Evolutionary conservation across 208 protist species (phyloP), one percentile per base, ranked within the genome.

Genomic region (Porcisia hertigi): DNA sequence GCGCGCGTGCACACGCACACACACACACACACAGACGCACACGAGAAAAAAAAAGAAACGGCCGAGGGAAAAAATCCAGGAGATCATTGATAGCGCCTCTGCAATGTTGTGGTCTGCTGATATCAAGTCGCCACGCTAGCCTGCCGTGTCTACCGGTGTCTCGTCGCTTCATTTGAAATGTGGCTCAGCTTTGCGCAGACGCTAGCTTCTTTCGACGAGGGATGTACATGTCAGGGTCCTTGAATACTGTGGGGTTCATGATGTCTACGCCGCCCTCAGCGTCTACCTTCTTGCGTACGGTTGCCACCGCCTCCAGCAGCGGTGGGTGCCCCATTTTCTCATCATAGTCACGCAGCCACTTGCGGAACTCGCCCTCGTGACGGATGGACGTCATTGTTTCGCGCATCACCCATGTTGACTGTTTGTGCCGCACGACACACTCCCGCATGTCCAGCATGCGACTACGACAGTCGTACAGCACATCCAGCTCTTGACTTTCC

Each of bases 381-480:
- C 84, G 80, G 54, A 96, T 58, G 49, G 92, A 86, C 69, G 85
- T 91, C 90, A 96, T 91, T 41, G 90, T 94, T 84, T 96, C 89
- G 43, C 92, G 86, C 80, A 96, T 86, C 25, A 91, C 90, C 92
- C 92, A 96, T 39, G 87, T 94, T 49, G 85, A 79, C 76, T 96
- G 92, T 84, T 96, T 96, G 73, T 96, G 88, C 20, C 89, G 87
- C 30, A 86, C 82, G 14, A 86, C 82, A 73, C 92, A 96, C 84
- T 96, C 90, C 3, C 90, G 85, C 79, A 96, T 83, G 76, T 96
- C 92, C 54, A 94, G 84, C 76, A 94, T 82, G 54, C 92, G 85
- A 71, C 88, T 94, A 39, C 92, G 90, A 81, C 92, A 96, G 80
- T 96, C 92, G 78, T 95, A 96, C 45, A 95, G 79, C 20, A 96